Percentiles rank a stretch among this genome's conserved stretches.
These are phyloP conservation scores for Lentinula detonsa DNA, from an alignment of 768 basidiomycete species.

Conservation along the genomic window DNA sequence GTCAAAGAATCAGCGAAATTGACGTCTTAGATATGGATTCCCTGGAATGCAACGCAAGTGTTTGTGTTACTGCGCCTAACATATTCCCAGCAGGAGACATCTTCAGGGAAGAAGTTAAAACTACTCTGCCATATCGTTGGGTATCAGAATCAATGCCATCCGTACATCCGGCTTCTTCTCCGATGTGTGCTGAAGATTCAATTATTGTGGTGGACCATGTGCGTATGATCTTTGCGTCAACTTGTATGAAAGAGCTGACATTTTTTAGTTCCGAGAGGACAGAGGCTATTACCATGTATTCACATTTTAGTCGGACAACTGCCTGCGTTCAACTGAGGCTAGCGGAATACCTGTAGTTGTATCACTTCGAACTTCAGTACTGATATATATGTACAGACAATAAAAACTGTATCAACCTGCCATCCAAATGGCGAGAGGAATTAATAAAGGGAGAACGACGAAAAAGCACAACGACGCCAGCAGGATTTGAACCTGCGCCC, in stretches of 20 bases:
- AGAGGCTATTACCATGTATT: not conserved
- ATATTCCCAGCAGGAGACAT: slow-evolving; percentile 22
- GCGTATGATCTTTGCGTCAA: not conserved
- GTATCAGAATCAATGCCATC: slow-evolving; percentile 20
- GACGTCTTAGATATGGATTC: not conserved
- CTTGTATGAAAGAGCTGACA: not conserved
- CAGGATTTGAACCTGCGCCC: slow-evolving; percentile 3
- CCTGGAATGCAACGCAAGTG: not conserved
- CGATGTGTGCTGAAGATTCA: slow-evolving; percentile 54
- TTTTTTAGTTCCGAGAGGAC: not conserved
- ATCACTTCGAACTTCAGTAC: no score
- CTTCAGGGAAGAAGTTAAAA: slow-evolving; percentile 35
- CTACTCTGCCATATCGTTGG: slow-evolving; percentile 41
- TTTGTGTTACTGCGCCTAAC: slow-evolving; percentile 15
- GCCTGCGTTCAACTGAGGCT: no score
- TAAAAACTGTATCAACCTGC: no score
- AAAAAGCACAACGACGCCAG: not conserved
- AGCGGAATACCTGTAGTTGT: no score
- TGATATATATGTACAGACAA: not conserved
- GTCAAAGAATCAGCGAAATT: not conserved
- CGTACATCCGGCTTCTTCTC: slow-evolving; percentile 18
- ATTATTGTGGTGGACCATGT: slow-evolving; percentile 42
- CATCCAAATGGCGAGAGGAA: no score
- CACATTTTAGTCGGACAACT: not conserved
- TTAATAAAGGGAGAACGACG: no score